Evolutionary conservation across 2,329 filamentous ascomycete genomes (phyloP).

Genomic region (Talaromyces sp.): DNA sequence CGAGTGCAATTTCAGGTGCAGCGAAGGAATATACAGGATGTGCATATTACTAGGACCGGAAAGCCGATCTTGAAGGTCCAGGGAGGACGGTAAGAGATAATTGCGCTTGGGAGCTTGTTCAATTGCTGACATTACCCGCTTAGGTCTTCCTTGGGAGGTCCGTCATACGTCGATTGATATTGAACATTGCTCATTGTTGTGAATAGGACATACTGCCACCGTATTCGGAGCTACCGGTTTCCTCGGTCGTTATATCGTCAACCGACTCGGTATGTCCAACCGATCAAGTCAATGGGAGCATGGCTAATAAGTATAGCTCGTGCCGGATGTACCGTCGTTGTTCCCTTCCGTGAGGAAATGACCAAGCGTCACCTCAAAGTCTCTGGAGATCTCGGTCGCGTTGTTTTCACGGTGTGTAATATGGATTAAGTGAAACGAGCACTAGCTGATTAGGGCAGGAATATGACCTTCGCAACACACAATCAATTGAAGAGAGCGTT

Average conservation of each 20-base stretch:
- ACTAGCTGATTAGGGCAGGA: conserved; percentile 57
- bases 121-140: conserved; percentile 22
- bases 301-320: conserved; percentile 60
- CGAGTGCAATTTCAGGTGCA: conserved; percentile 43
- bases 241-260: conserved; percentile 95
- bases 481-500: conserved; percentile 94
- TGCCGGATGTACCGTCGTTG: conserved; percentile 88
- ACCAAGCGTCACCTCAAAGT: conserved; percentile 94
- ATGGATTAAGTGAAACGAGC: neutral
- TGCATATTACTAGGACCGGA: conserved; percentile 90
- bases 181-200: conserved; percentile 29
- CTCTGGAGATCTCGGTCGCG: conserved; percentile 85
- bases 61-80: conserved; percentile 88
- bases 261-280: conserved; percentile 69
- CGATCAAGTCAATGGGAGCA: conserved; percentile 28
- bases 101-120: conserved; percentile 21
- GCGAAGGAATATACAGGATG: conserved; percentile 66
- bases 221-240: conserved; percentile 98
- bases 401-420: conserved; percentile 68
- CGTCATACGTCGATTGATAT: conserved; percentile 26
- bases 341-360: conserved; percentile 97
- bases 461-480: conserved; percentile 90
- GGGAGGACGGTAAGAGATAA: conserved; percentile 73
- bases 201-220: conserved; percentile 86
- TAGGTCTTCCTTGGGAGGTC: conserved; percentile 86